A percentile compares a stretch with the other conserved stretches of the same genome.
These are phyloP conservation scores for Ogataea trehalophila DNA, from an alignment of 805 yeast species.

Conservation along the genomic window DNA sequence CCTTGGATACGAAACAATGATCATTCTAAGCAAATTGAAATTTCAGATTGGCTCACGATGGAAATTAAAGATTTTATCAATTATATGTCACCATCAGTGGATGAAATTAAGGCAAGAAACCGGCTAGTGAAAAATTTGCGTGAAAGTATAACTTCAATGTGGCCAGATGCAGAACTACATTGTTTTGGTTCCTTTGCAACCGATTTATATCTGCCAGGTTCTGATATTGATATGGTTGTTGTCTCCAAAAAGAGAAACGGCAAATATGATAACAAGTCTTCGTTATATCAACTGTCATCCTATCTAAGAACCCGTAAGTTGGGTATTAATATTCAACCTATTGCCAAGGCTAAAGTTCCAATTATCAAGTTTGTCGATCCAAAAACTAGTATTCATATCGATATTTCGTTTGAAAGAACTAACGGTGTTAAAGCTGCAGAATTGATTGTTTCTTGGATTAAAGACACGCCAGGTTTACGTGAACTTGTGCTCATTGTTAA, in stretches of 20 bases:
- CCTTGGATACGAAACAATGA: conserved; percentile 83
- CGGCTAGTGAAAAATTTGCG: conserved; percentile 57
- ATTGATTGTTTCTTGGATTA: conserved; percentile 70
- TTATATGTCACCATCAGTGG: conserved; percentile 78
- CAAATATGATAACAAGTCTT: conserved; percentile 56
- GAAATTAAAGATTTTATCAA: conserved; percentile 82
- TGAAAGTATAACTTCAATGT: conserved; percentile 44
- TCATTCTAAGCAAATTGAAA: conserved; percentile 69
- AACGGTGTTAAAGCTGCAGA: conserved; percentile 83
- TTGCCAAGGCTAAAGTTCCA: conserved; percentile 89
- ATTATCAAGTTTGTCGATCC: conserved; percentile 87
- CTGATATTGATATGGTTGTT: conserved; percentile 93
- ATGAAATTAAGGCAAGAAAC: conserved; percentile 67
- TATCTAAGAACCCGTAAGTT: conserved; percentile 55
- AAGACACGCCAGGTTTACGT: conserved; percentile 69
- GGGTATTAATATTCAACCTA: conserved; percentile 74
- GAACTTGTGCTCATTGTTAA: conserved; percentile 79
- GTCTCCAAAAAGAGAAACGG: conserved; percentile 47
- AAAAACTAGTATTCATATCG: conserved; percentile 66
- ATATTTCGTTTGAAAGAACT: conserved; percentile 81
- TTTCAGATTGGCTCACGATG: conserved; percentile 80
- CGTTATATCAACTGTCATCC: conserved; percentile 68
- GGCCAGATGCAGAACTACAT: conserved; percentile 76
- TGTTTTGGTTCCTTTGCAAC: conserved; percentile 96
- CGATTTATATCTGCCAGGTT: conserved; percentile 87